Evolutionary conservation across 208 protist genomes (phyloP).

Genomic region (Sergeia podlipaevii): DNA sequence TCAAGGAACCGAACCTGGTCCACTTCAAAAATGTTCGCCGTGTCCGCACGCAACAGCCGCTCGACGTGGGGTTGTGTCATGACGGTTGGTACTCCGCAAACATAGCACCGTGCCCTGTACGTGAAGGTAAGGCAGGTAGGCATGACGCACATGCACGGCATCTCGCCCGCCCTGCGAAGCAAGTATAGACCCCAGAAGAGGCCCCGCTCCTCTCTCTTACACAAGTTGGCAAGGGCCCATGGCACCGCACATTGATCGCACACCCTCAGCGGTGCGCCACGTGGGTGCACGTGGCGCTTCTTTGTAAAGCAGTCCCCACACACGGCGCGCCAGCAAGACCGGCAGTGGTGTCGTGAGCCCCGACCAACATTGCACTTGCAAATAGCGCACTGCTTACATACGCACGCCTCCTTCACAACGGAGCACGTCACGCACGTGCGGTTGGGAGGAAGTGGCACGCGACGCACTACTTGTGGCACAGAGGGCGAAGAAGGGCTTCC

Average conservation of each 20-base stretch:
- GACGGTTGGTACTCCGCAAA: slow-evolving; percentile 57
- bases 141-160: slow-evolving; percentile 55
- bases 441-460: slow-evolving; percentile 18
- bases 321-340: slow-evolving; percentile 57
- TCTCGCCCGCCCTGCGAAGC: slow-evolving; percentile 39
- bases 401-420: slow-evolving; percentile 38
- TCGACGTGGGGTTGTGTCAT: slow-evolving; percentile 51
- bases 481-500: too few species aligned
- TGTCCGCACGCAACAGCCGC: slow-evolving; percentile 31
- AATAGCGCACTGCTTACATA: slow-evolving; percentile 38
- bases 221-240: slow-evolving; percentile 41
- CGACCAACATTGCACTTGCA: slow-evolving; percentile 24
- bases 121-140: slow-evolving; percentile 47
- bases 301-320: slow-evolving; percentile 50
- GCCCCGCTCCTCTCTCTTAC: slow-evolving; percentile 20
- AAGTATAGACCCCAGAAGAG: slow-evolving; percentile 73
- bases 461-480: slow-evolving; percentile 14
- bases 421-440: slow-evolving; percentile 44
- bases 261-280: slow-evolving; percentile 32
- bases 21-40: not conserved
- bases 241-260: slow-evolving; percentile 61
- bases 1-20: slow-evolving; percentile 31
- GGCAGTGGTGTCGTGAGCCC: slow-evolving; percentile 66
- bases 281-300: slow-evolving; percentile 48
- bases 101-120: slow-evolving; percentile 33